Evolutionary conservation across 805 yeast species (phyloP).

Genomic region (Candida boidinii): DNA sequence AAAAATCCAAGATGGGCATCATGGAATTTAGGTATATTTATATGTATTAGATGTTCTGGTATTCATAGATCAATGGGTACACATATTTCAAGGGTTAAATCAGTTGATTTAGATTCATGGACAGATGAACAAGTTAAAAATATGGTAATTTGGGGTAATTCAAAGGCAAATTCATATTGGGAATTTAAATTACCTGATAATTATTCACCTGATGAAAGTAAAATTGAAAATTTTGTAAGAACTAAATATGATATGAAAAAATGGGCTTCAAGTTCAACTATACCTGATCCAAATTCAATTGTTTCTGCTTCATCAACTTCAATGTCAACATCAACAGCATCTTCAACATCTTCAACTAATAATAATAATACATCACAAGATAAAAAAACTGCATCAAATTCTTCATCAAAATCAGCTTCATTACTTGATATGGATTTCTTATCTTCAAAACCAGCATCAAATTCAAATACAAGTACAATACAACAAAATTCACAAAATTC

Average conservation of each 20-base stretch:
- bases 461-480: background rate
- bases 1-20: conserved; percentile 97
- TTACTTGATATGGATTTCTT: conserved; percentile 1
- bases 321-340: conserved; percentile 11
- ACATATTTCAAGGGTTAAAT: conserved; percentile 86
- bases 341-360: conserved; percentile 5
- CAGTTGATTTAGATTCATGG: conserved; percentile 95
- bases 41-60: conserved; percentile 94
- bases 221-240: conserved; percentile 82
- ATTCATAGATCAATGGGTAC: conserved; percentile 94
- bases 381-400: background rate
- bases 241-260: conserved; percentile 88
- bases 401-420: conserved; percentile 1
- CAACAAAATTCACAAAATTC: conserved; percentile 1
- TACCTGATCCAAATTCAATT: conserved; percentile 53
- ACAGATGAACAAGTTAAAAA: conserved; percentile 81
- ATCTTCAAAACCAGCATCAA: background rate
- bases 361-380: conserved; percentile 2
- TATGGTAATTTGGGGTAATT: conserved; percentile 84
- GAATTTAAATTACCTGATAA: conserved; percentile 65
- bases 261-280: conserved; percentile 56
- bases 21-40: conserved; percentile 89
- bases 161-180: conserved; percentile 73
- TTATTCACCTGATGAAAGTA: conserved; percentile 74
- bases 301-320: conserved; percentile 3